Conservation (phyloP, 306 rosid species). For the Canavalia ensiformis region DNA sequence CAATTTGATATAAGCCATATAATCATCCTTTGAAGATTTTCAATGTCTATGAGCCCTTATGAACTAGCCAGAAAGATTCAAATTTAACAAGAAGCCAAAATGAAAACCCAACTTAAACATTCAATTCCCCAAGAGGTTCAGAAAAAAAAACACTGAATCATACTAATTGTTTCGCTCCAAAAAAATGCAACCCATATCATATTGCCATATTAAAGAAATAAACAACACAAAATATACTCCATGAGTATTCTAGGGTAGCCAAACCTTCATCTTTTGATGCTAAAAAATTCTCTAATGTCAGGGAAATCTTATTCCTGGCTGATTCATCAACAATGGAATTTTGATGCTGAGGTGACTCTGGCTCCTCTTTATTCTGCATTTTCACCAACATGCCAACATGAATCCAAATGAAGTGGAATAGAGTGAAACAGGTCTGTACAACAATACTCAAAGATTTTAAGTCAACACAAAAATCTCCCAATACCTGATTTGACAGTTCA, state of each 20-base stretch:
- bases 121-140: neutral
- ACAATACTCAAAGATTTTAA: neutral
- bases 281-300: neutral
- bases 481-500: slow-evolving; percentile 49
- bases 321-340: slow-evolving; percentile 23
- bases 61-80: slow-evolving; percentile 5
- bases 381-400: neutral
- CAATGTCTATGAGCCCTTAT: neutral
- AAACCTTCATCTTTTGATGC: slow-evolving; percentile 12
- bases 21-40: slow-evolving; percentile 10
- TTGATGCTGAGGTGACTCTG: neutral
- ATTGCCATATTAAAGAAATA: neutral
- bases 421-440: neutral
- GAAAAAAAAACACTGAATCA: neutral
- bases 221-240: neutral
- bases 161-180: neutral
- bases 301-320: neutral
- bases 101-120: neutral
- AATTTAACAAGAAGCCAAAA: slow-evolving; percentile 1
- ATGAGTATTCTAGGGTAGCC: neutral
- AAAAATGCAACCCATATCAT: neutral
- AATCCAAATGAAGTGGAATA: slow-evolving; percentile 7
- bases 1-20: neutral
- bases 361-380: slow-evolving; percentile 1
- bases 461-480: slow-evolving; percentile 12